Base-by-base conservation (phyloP, 345 rosid species). In the Ceriops decandra region DNA sequence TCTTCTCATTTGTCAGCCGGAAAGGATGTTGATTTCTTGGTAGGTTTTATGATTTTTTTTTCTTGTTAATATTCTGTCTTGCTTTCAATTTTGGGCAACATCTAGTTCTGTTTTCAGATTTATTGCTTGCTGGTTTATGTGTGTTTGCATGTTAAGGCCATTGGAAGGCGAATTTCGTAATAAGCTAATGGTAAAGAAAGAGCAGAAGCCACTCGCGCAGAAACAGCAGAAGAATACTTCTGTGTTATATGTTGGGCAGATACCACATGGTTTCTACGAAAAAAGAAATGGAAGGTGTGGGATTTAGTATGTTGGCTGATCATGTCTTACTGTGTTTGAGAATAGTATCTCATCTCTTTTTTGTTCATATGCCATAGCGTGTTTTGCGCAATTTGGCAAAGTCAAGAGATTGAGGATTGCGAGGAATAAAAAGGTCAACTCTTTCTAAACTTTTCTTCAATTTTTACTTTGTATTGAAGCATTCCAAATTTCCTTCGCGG, bases 251-350 rank as follows among this genome's bases (percentile, higher is more conserved):
- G 81, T 95, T 6, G 98, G 99, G 38, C 84, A 97, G 19, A 83
- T 95, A 24, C 99, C 98, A 2, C 98, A 95, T 74, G 98, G 97
- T 4, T 92, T 95, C 78, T 95, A 88, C n/a, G 98, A 95, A 82
- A 77, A 77, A 79, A 52, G 98, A 95, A 79, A 95, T 95, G 81
- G 74, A 88, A 81, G 92, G 99, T 95, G 99, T 95, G 10, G 33
- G 1, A 20, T 19, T 51, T 46, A 0, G 60, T 49, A 2, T 26
- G 7, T 21, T 16, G 30, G 0, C 5, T 13, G 2, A 9, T 13
- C 27, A 5, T 67, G 42, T 30, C 33, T 10, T 15, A 8, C 26
- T 61, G 51, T 35, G 54, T 32, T 30, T 22, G 46, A 22, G 11
- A 54, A 24, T 24, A 24, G 26, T 24, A 24, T 24, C 0, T 24